Conservation (phyloP, 139 green algal genomes). For the Desmodesmus armatus region DNA sequence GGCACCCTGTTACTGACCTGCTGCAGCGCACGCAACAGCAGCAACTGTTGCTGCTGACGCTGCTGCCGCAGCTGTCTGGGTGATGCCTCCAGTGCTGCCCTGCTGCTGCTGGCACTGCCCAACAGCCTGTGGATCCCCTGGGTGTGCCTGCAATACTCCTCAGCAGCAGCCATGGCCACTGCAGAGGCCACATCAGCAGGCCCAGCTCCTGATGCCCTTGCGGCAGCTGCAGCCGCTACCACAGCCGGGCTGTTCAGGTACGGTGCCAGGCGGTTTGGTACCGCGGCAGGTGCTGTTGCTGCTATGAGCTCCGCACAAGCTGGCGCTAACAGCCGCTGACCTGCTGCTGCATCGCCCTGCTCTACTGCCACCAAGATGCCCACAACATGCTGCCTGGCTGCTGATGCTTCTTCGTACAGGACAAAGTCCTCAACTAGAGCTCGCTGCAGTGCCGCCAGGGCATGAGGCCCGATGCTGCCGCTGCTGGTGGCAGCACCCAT, state of each 20-base stretch:
- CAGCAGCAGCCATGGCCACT: neutral
- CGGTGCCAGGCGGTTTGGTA: constrained; percentile 2
- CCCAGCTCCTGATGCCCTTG: neutral
- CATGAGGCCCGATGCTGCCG: neutral
- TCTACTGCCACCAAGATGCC: constrained; percentile 39
- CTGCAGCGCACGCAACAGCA: constrained; percentile 12
- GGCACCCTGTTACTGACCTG: neutral
- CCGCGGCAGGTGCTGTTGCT: constrained; percentile 24
- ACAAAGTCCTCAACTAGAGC: constrained; percentile 49
- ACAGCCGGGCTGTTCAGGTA: neutral
- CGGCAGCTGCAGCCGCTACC: neutral
- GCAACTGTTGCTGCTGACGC: constrained; percentile 17
- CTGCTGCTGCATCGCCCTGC: constrained; percentile 24
- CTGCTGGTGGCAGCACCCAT: neutral
- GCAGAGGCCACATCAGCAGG: neutral
- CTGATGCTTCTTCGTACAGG: constrained; percentile 40
- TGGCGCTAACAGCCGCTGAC: constrained; percentile 30
- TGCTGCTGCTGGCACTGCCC: constrained; percentile 29
- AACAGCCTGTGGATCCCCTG: constrained; percentile 25
- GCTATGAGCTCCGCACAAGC: constrained; percentile 29
- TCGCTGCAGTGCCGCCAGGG: constrained; percentile 5
- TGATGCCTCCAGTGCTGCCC: constrained; percentile 3
- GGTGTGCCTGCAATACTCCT: neutral
- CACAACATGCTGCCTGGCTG: constrained; percentile 46
- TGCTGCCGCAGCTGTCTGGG: neutral